A percentile compares a stretch with the other conserved stretches of the same genome.
Evolutionary conservation across 2,329 filamentous ascomycete genomes (phyloP).

Genomic region (Akanthomyces dipterigenus): DNA sequence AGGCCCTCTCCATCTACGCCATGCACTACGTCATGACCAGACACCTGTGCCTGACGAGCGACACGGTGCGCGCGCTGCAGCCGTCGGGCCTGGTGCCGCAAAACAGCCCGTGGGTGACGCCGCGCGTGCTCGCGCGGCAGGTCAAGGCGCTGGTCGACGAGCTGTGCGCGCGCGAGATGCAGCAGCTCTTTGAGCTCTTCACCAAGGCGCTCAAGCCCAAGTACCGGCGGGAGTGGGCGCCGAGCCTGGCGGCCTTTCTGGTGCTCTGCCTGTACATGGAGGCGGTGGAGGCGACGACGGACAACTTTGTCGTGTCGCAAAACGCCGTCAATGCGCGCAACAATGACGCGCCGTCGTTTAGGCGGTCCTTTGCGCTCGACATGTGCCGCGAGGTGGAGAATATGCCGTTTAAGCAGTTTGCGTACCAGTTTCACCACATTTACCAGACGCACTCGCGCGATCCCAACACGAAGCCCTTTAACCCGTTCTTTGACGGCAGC

Average conservation of each 20-base stretch:
- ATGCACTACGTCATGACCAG: constrained; percentile 52
- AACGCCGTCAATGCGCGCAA: constrained; percentile 42
- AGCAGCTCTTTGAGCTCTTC: constrained; percentile 46
- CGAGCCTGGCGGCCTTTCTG: constrained; percentile 49
- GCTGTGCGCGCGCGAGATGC: constrained; percentile 44
- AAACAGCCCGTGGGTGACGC: constrained; percentile 39
- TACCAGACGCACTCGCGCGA: constrained; percentile 51
- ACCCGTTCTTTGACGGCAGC: constrained; percentile 44
- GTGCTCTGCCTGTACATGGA: constrained; percentile 55
- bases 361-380: constrained; percentile 37
- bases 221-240: constrained; percentile 46
- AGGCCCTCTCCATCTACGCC: constrained; percentile 47
- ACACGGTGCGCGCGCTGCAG: constrained; percentile 35
- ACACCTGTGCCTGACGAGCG: constrained; percentile 44
- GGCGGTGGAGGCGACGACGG: constrained; percentile 45
- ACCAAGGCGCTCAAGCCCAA: constrained; percentile 48
- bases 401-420: constrained; percentile 54
- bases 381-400: constrained; percentile 48
- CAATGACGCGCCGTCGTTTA: constrained; percentile 29
- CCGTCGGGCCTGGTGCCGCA: constrained; percentile 37
- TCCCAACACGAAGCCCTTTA: constrained; percentile 43
- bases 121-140: constrained; percentile 49
- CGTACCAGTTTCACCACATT: constrained; percentile 53
- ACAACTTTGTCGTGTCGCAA: constrained; percentile 44
- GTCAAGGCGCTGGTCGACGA: constrained; percentile 52